Percentiles rank a stretch among this genome's conserved stretches.
phyloP scores from a whole-genome alignment of 345 rosid species.

The Eucalyptus guilfoylei region DNA sequence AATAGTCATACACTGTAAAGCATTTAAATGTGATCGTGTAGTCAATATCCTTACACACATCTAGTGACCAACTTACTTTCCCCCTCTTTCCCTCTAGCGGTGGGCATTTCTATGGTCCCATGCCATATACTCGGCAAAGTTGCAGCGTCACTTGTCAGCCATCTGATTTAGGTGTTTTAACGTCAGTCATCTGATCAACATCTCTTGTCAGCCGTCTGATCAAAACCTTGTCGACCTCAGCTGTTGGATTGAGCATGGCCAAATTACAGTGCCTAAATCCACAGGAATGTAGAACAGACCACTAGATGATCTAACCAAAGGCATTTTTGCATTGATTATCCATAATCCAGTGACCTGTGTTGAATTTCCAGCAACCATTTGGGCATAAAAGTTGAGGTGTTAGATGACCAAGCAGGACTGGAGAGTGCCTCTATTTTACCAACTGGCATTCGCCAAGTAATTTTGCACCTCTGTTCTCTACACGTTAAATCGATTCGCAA shows the following conservation, averaged over 20 bases:
- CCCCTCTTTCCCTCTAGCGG: background rate
- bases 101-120: background rate
- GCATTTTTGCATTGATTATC: background rate
- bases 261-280: background rate
- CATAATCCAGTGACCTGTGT: background rate
- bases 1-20: background rate
- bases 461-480: background rate
- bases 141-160: background rate
- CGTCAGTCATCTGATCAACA: background rate
- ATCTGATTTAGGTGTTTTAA: background rate
- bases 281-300: background rate
- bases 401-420: background rate
- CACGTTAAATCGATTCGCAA: rapidly evolving
- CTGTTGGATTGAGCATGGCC: background rate
- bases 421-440: background rate
- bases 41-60: background rate
- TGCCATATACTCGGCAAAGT: background rate
- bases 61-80: background rate
- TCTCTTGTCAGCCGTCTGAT: background rate
- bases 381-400: background rate
- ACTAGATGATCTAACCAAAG: background rate
- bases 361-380: background rate
- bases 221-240: background rate
- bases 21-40: background rate
- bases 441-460: background rate